Evolutionary conservation across 2,329 filamentous ascomycete species (phyloP), one percentile per base, ranked within the genome.

Genomic region (Fusarium tuaranense): DNA sequence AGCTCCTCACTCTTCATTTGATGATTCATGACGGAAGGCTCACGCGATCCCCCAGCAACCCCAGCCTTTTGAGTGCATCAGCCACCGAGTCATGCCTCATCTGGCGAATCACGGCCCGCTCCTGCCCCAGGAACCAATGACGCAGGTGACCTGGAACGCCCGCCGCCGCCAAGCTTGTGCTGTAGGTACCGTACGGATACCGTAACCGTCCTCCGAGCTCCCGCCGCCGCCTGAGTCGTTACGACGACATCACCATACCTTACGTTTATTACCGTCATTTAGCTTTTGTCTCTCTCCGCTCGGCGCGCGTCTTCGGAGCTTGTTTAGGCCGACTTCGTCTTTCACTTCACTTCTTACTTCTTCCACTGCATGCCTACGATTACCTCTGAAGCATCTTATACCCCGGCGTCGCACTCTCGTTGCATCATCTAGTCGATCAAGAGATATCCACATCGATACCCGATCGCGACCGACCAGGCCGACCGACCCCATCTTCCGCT

Each of bases 131-230:
- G 67, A 68, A 64, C 65, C 63, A 73, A 78, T 78, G 76, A 78
- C 76, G 76, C 76, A 77, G 71, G 69, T 78, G 74, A 78, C 72
- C 67, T 75, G 41, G 38, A 60, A 63, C 60, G 60, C 64, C 65
- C 64, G 65, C 65, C 51, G 51, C 63, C 64, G 51, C 65, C 64
- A 68, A 76, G 70, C 68, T 60, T 38, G 39, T 22, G 38, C 38
- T 46, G 41, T 20, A 44, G 41, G 41, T 44, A 41, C 12, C 12
- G 27, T 68, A 22, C 22, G 22, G 22, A 22, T 22, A 39, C 70
- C 48, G 48, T 32, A 48, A 48, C 48, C 70, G 61, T 69, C 58
- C 61, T 58, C 68, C 65, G 67, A 77, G 75, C 74, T 76, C 55
- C 67, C 59, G 62, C 66, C 69, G 63, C 51, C 18, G 18, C 48